Evolutionary conservation across 2,329 filamentous ascomycete species (phyloP).

Genomic region (Metarhizium sp.): DNA sequence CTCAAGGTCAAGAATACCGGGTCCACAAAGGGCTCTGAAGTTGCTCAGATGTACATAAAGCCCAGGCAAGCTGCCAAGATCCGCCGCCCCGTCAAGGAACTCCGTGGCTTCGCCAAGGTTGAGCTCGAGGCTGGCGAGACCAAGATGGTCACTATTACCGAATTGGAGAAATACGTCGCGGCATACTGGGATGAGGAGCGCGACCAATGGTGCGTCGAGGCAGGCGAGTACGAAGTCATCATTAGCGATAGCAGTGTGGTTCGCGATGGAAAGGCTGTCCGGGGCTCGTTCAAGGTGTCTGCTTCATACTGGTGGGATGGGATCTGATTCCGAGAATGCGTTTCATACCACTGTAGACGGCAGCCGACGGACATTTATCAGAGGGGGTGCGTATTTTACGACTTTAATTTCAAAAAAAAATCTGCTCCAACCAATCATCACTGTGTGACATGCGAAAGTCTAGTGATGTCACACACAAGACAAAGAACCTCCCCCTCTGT

Average conservation of each 20-base stretch:
- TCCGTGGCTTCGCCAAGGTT: slow-evolving; percentile 59
- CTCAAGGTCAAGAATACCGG: slow-evolving; percentile 55
- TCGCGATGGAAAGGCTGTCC: slow-evolving; percentile 36
- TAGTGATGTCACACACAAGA: not conserved
- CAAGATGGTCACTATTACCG: slow-evolving; percentile 44
- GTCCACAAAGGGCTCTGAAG: slow-evolving; percentile 38
- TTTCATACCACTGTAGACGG: not conserved
- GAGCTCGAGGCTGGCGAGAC: slow-evolving; percentile 50
- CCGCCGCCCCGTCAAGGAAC: slow-evolving; percentile 49
- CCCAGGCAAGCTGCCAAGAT: slow-evolving; percentile 43
- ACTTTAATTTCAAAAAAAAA: not conserved
- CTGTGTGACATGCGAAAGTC: not conserved
- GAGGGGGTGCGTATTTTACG: not conserved
- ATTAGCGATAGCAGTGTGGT: slow-evolving; percentile 48
- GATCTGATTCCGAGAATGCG: not conserved
- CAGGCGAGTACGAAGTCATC: slow-evolving; percentile 54
- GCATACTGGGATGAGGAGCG: slow-evolving; percentile 64
- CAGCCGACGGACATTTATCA: not conserved
- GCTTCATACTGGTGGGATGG: slow-evolving; percentile 55
- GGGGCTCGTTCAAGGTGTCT: slow-evolving; percentile 43
- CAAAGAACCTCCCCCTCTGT: too few species aligned
- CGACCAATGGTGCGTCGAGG: slow-evolving; percentile 56
- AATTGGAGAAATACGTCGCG: slow-evolving; percentile 54
- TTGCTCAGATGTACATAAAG: slow-evolving; percentile 48
- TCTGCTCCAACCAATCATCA: not conserved